Evolutionary conservation across 768 basidiomycete species (phyloP).

Genomic region (Mrakia blollopis): DNA sequence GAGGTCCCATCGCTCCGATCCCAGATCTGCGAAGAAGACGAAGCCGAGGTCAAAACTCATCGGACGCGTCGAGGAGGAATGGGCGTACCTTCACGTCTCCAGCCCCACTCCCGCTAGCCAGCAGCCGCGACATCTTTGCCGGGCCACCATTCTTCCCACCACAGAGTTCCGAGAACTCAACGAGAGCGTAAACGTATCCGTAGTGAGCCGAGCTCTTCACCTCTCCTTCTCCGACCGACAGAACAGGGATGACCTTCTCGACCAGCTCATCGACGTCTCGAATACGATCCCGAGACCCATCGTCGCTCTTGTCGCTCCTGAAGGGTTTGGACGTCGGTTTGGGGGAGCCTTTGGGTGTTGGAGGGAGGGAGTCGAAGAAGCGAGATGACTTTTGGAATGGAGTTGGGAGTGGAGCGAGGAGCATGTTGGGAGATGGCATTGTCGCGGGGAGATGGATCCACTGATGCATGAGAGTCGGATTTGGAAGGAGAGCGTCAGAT

Average conservation of each 20-base stretch:
- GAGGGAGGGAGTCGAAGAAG: slow-evolving; percentile 19
- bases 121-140: not conserved
- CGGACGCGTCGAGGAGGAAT: not conserved
- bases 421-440: not conserved
- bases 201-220: slow-evolving; percentile 19
- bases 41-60: not conserved
- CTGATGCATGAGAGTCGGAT: not conserved
- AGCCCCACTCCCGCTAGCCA: slow-evolving; percentile 25
- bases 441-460: slow-evolving; percentile 30
- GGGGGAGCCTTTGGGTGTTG: slow-evolving; percentile 5
- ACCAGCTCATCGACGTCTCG: not conserved
- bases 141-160: slow-evolving; percentile 5
- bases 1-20: not conserved
- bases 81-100: slow-evolving; percentile 28
- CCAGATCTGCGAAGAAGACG: slow-evolving; percentile 18
- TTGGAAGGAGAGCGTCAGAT: not conserved
- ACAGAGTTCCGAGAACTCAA: not conserved
- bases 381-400: slow-evolving; percentile 7
- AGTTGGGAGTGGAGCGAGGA: not conserved
- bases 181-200: slow-evolving; percentile 28
- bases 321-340: not conserved
- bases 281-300: not conserved
- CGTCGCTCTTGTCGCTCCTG: not conserved
- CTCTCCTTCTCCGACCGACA: slow-evolving; percentile 6
- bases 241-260: not conserved